phyloP scores from a whole-genome alignment of 2,329 filamentous ascomycete species.

The Aspergillus hortae region DNA sequence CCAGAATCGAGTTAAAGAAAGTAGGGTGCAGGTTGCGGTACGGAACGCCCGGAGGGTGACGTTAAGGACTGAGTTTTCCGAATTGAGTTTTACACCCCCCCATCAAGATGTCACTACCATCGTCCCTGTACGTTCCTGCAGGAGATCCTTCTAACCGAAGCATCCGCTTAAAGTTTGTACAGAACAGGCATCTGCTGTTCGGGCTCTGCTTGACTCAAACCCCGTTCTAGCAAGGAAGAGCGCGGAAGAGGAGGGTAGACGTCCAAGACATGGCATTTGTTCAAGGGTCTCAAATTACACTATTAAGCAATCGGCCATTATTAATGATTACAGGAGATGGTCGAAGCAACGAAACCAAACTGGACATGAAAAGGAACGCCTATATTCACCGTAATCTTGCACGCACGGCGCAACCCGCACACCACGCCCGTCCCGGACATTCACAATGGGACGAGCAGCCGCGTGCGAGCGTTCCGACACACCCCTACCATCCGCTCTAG shows the following conservation, averaged over 20 bases:
- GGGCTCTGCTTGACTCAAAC: no score
- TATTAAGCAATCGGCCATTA: neutral
- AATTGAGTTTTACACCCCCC: neutral
- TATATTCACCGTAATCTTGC: neutral
- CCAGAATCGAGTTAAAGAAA: no score
- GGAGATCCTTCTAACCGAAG: neutral
- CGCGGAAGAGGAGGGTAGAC: neutral
- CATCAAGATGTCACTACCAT: neutral
- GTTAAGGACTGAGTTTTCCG: neutral
- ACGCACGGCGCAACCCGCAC: no score
- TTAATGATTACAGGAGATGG: constrained; percentile 2
- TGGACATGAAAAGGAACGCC: neutral
- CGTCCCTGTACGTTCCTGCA: neutral
- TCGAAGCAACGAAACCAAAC: neutral
- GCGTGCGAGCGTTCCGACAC: no score
- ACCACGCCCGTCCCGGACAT: no score
- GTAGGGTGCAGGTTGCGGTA: neutral
- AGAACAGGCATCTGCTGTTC: no score
- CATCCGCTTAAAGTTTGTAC: no score
- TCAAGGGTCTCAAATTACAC: neutral
- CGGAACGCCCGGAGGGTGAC: neutral
- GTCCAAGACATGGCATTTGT: neutral
- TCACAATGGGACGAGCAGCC: no score
- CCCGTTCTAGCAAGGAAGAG: neutral
- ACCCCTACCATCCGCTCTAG: neutral